phyloP scores from a whole-genome alignment of 2,329 filamentous ascomycete genomes.

The Gyromitra esculenta region DNA sequence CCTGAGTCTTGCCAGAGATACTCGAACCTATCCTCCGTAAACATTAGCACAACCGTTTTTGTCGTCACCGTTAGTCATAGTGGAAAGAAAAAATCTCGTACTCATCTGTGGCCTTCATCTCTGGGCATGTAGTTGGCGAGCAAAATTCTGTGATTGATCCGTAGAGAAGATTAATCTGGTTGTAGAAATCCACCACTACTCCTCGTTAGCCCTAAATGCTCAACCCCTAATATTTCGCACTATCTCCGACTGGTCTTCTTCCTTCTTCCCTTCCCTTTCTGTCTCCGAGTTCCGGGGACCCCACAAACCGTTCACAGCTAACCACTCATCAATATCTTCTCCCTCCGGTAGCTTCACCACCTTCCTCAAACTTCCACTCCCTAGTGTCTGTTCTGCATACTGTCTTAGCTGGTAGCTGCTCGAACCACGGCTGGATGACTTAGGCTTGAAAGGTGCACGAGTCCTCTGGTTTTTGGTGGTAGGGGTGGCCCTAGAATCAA shows the following conservation, averaged over 20 bases:
- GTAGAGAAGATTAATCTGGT: slow-evolving; percentile 98
- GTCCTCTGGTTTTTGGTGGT: slow-evolving; percentile 80
- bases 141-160: slow-evolving; percentile 99
- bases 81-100: slow-evolving; percentile 61
- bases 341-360: slow-evolving; percentile 96
- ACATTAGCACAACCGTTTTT: slow-evolving; percentile 37
- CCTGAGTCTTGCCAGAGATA: slow-evolving; percentile 95
- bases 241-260: neutral
- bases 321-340: slow-evolving; percentile 97
- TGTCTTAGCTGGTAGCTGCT: slow-evolving; percentile 93
- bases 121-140: slow-evolving; percentile 93
- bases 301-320: slow-evolving; percentile 88
- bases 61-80: neutral
- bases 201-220: slow-evolving; percentile 57
- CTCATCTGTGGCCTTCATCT: slow-evolving; percentile 99
- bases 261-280: neutral
- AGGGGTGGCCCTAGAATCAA: slow-evolving; percentile 57
- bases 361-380: slow-evolving; percentile 92
- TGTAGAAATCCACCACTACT: slow-evolving; percentile 99
- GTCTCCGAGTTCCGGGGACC: neutral
- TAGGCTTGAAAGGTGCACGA: slow-evolving; percentile 89
- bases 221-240: neutral
- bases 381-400: slow-evolving; percentile 96
- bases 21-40: slow-evolving; percentile 74
- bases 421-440: slow-evolving; percentile 83